Evolutionary conservation across 169 alveolate genomes (phyloP).

Genomic region (Plasmodium falciparum): DNA sequence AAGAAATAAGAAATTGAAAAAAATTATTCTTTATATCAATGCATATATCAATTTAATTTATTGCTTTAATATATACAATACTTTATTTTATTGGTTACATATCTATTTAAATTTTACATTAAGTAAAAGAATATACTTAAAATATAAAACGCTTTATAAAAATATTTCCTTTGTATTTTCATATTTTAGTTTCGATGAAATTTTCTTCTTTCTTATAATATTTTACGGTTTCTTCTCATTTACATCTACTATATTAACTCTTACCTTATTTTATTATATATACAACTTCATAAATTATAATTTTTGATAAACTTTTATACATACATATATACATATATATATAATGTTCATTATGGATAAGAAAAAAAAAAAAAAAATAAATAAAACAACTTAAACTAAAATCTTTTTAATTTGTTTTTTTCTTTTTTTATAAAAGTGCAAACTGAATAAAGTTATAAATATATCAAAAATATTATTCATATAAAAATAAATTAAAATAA

Average conservation of each 20-base stretch:
- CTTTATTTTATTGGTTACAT: conserved; percentile 61
- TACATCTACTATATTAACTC: conserved; percentile 36
- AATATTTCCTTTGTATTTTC: conserved; percentile 63
- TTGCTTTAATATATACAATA: conserved; percentile 60
- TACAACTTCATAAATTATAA: conserved; percentile 67
- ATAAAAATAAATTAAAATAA: no score
- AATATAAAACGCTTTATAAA: conserved; percentile 65
- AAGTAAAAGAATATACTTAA: conserved; percentile 66
- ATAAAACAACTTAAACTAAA: no score
- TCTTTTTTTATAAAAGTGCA: no score
- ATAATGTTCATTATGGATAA: not conserved
- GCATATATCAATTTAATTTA: conserved; percentile 48
- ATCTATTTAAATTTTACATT: conserved; percentile 53
- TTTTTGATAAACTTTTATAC: conserved; percentile 5
- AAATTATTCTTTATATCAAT: conserved; percentile 59
- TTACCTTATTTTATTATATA: conserved; percentile 49
- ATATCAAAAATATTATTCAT: no score
- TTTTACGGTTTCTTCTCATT: conserved; percentile 44
- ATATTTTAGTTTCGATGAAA: conserved; percentile 72
- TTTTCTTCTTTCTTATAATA: conserved; percentile 65
- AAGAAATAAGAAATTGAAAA: conserved; percentile 67
- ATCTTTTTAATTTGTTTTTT: no score
- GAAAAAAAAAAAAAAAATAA: not conserved
- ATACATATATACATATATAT: not conserved
- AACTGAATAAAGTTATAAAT: no score